Base-by-base conservation (phyloP, 176 grass and related monocot species). In the Thalia dealbata region DNA sequence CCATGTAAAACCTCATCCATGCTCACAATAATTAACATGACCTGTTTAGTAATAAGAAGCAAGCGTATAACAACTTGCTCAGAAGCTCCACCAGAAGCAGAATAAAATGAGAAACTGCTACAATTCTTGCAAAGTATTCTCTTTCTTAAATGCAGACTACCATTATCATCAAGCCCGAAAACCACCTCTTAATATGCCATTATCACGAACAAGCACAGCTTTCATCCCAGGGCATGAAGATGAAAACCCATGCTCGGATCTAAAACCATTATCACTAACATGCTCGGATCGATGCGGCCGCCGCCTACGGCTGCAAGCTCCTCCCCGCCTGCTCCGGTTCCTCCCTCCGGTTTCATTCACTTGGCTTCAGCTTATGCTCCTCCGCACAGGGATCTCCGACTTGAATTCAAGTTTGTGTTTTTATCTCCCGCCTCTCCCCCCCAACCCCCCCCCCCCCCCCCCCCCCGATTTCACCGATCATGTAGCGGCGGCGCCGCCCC, bases 31-130 rank as follows among this genome's bases (percentile, higher is more conserved):
- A 88, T 88, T 18, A 97, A 70, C 88, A 92, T 71, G 86, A 92
- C 85, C 75, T 97, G 87, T 76, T 97, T 97, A 14, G 81, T 97
- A 50, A 79, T 84, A 73, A 92, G 77, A 85, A 97, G 80, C 71
- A 97, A 75, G 27, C 91, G 95, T 45, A 83, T 92, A 70, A 81
- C 85, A 78, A 82, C 78, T 84, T 81, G 75, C 69, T 92, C 82
- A 64, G 79, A 74, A 71, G 76, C 68, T 58, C 81, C 79, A 78
- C 80, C 78, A 76, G 67, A 48, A 79, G 72, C 78, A 52, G 79
- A 90, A 75, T 91, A 92, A 75, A 92, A 90, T 73, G 79, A 87
- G 81, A 97, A 92, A 76, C 95, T 92, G 67, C 85, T 91, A 62
- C 95, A 97, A 55, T 79, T 97, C 50, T 63, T 88, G 72, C 87